Evolutionary conservation across 2,329 filamentous ascomycete genomes (phyloP), one percentile per base, ranked within the genome.

Genomic region (Sporothrix luriei): DNA sequence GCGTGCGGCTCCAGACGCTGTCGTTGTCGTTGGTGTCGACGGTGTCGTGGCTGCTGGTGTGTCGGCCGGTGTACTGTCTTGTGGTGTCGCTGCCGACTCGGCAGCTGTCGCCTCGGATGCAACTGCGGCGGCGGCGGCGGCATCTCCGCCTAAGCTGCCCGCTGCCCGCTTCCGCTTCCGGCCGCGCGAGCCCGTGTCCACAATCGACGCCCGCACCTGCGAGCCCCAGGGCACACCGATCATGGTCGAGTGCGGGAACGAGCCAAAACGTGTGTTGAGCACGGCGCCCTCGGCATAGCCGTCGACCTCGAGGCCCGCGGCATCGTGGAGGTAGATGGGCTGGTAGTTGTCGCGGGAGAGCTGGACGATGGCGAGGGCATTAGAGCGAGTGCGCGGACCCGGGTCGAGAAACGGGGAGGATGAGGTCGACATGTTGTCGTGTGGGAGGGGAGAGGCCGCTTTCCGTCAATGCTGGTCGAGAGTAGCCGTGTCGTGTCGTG

Each of bases 201-300:
- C 93, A 43, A 90, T 88, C 1, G 93, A 97, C 9, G 95, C 95
- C 61, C 92, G 86, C 26, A 98, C 89, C 78, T 98, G 95, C 7
- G 91, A 93, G 38, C 95, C 95, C 94, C 94, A 98, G 54, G 92
- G 91, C 68, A 93, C 83, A 5, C 88, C 84, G 69, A 97, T 85
- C 59, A 94, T 80, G 0, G 91, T 94, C 13, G 87, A 90, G 77
- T 94, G 92, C 0, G 92, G 91, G 71, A 93, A 94, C 0, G 94
- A 97, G 64, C 95, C 95, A 76, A 97, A 99, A 57, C 94, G 89
- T 1, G 94, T 99, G 80, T 97, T 98, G 68, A 94, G 88, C 2
- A 93, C 90, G 61, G 89, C 89, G 48, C 91, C 91, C 77, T 93
- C 90, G 40, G 87, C 86, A 75, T 93, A 93, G 71, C 91, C 91